Base-by-base conservation (phyloP, 2,329 filamentous ascomycete genomes). In the Trichophyton equinum region DNA sequence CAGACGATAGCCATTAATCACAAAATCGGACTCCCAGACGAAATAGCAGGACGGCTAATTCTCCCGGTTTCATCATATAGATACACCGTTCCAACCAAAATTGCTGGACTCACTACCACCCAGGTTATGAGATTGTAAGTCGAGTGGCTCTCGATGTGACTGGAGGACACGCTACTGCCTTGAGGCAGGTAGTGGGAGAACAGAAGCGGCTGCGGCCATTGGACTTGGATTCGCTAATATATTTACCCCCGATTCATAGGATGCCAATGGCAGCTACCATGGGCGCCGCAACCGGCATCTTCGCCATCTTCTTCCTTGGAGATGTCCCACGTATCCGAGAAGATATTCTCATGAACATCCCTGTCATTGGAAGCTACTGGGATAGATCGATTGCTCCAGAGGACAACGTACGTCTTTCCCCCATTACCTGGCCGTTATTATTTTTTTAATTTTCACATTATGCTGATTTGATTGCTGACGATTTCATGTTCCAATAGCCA, bases 251-350 rank as follows among this genome's bases (percentile, higher is more conserved):
- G 25, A 57, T 33, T 13, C 60, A 66, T 49, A 78, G 76, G 65
- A 78, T 73, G 61, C 65, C 69, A 60, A 77, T 83, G 57, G 79
- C 77, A 51, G 78, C 73, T 60, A 76, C 76, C 55, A 84, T 85
- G 73, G 83, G 81, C 65, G 80, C 78, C 64, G 76, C 78, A 55
- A 77, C 80, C 47, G 83, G 81, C 64, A 75, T 82, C 70, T 82
- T 82, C 72, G 81, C 80, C 42, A 70, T 86, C 67, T 85, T 82
- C 76, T 83, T 86, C 78, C 82, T 85, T 74, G 80, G 81, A 67
- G 83, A 84, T 67, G 78, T 86, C 27, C 83, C 83, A 62, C 79
- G 78, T 68, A 81, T 86, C 53, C 77, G 82, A 69, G 77, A 80
- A 67, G 83, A 86, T 70, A 82, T 86, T 66, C 76, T 84, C 71